phyloP scores from a whole-genome alignment of 2,329 filamentous ascomycete genomes.

The Monosporascus sp. region DNA sequence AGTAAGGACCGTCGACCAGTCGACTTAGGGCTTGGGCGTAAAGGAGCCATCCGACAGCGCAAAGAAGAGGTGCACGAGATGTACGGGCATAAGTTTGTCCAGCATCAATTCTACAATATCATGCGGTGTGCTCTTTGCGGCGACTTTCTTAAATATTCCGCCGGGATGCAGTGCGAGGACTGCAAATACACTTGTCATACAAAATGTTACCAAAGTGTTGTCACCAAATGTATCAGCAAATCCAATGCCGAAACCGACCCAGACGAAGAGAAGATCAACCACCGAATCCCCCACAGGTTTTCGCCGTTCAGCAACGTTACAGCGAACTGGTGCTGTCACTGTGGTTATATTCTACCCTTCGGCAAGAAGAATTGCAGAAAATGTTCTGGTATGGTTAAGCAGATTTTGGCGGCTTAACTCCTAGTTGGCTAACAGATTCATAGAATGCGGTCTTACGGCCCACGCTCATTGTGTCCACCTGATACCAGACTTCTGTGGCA shows the following conservation, averaged over 20 bases:
- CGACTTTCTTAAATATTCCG: slow-evolving; percentile 97
- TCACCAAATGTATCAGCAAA: slow-evolving; percentile 99
- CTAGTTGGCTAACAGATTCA: slow-evolving; percentile 22
- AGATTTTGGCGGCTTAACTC: background rate
- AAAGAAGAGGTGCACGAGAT: slow-evolving; percentile 99
- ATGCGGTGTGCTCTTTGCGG: slow-evolving; percentile 98
- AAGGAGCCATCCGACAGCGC: slow-evolving; percentile 92
- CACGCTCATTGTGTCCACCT: slow-evolving; percentile 90
- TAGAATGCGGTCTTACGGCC: slow-evolving; percentile 86
- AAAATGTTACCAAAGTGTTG: slow-evolving; percentile 93
- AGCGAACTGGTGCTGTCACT: slow-evolving; percentile 99
- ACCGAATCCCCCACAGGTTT: slow-evolving; percentile 96
- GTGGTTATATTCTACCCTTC: slow-evolving; percentile 90
- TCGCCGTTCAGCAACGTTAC: slow-evolving; percentile 95
- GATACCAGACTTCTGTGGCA: slow-evolving; percentile 97
- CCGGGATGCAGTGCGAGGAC: slow-evolving; percentile 98
- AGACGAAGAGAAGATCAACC: slow-evolving; percentile 99
- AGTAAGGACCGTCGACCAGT: slow-evolving; percentile 76
- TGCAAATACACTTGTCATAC: slow-evolving; percentile 99
- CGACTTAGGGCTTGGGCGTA: slow-evolving; percentile 86
- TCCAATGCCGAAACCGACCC: slow-evolving; percentile 97
- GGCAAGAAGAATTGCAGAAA: slow-evolving; percentile 93
- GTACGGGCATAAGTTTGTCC: slow-evolving; percentile 98
- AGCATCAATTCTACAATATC: slow-evolving; percentile 99
- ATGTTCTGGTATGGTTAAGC: slow-evolving; percentile 63